Percentiles rank a stretch among this genome's conserved stretches.
These are phyloP conservation scores for Sanguinoderma infundibulare DNA, from an alignment of 1,284 basidiomycete genomes.

Conservation along the genomic window DNA sequence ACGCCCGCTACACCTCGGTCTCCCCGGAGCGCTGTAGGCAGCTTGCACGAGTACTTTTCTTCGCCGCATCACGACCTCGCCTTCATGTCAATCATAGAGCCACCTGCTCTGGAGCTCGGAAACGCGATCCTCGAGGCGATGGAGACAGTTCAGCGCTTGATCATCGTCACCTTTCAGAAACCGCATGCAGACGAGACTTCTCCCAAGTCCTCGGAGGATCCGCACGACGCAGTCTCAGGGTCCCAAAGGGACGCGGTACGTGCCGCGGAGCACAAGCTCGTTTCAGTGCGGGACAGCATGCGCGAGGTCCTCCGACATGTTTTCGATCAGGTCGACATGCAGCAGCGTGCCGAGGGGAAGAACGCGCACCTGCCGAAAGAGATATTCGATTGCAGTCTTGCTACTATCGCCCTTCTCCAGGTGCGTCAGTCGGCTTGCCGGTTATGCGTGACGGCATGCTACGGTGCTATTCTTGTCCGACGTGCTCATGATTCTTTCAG, in stretches of 20 bases:
- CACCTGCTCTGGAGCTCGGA: conserved; percentile 40
- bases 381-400: conserved; percentile 43
- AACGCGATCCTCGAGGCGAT: conserved; percentile 41
- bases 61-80: conserved; percentile 12
- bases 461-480: not conserved
- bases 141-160: conserved; percentile 38
- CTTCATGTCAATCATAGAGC: conserved; percentile 35
- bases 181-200: conserved; percentile 4
- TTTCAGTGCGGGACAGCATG: conserved; percentile 37
- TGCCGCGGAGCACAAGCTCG: conserved; percentile 35
- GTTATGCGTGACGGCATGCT: not conserved
- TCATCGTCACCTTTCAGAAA: conserved; percentile 42
- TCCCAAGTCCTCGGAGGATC: conserved; percentile 1
- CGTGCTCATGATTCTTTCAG: conserved; percentile 30
- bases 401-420: conserved; percentile 50
- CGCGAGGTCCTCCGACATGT: conserved; percentile 39
- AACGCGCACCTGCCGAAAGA: conserved; percentile 36
- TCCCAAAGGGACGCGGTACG: conserved; percentile 35
- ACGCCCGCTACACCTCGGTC: conserved; percentile 13
- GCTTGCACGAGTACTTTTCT: conserved; percentile 15
- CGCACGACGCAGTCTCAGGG: conserved; percentile 24
- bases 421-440: conserved; percentile 32
- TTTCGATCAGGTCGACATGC: conserved; percentile 39
- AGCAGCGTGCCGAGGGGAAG: conserved; percentile 31
- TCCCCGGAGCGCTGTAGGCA: conserved; percentile 15